Evolutionary conservation across 345 rosid species (phyloP).

Genomic region (Dimocarpus longan): DNA sequence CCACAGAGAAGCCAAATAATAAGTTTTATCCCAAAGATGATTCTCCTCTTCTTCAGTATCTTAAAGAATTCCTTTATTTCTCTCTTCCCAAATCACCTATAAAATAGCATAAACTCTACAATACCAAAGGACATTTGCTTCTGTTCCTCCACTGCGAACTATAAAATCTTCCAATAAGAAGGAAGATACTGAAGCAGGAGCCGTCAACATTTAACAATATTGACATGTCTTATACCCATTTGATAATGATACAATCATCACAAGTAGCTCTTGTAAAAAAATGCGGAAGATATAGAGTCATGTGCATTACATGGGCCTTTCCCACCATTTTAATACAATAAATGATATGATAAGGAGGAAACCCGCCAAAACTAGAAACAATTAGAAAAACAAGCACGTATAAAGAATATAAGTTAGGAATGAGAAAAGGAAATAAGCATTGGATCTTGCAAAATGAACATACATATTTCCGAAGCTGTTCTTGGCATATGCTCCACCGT

Average conservation of each 20-base stretch:
- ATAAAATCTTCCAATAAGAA: no score
- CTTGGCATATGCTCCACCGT: conserved; percentile 99
- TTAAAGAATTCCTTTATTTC: no score
- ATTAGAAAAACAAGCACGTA: background rate
- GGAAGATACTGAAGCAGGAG: no score
- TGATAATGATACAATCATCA: background rate
- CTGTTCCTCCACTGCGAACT: no score
- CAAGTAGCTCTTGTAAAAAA: background rate
- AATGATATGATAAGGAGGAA: background rate
- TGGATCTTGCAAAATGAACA: conserved; percentile 22
- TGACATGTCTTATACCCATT: background rate
- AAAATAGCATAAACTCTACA: no score
- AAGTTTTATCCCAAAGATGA: no score
- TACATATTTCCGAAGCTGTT: conserved; percentile 98
- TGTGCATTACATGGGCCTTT: background rate
- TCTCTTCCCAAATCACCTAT: no score
- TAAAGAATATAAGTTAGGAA: background rate
- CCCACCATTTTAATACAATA: background rate
- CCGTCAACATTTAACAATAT: no score
- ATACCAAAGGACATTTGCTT: no score
- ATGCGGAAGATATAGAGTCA: background rate
- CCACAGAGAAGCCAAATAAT: no score
- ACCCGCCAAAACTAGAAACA: background rate
- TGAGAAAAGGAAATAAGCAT: background rate
- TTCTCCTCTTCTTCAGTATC: no score